Base-by-base conservation (phyloP, 768 basidiomycete genomes). In the Plicaturopsis crispa region DNA sequence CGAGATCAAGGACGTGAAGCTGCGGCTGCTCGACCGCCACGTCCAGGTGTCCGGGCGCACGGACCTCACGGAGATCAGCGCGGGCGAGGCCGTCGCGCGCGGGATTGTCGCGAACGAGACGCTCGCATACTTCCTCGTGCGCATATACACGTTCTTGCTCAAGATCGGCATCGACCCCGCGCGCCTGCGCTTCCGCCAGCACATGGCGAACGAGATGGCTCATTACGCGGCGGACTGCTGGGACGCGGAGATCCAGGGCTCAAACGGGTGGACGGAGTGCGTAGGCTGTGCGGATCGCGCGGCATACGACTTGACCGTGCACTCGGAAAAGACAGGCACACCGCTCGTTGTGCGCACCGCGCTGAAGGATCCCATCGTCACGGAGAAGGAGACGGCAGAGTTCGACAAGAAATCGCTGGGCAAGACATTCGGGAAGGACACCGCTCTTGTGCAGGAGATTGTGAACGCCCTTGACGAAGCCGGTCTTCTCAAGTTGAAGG, bases 181-280 rank as follows among this genome's bases (percentile, higher is more conserved):
- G 33, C 77, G 91, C 6, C 67, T 97, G 46, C 78, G 96, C 37
- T 98, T 97, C 76, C 73, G 96, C 23, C 96, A 99, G 55, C 96
- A 99, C 59, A 98, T 98, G 96, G 74, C 65, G 24, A 99, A 98
- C 63, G 96, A 98, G 69, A 98, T 98, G 94, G 96, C 96, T 1
- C 96, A 98, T 60, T 99, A 99, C 59, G 94, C 96, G 39, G 78
- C 91, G 26, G 94, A 98, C 63, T 99, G 96, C 62, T 99, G 96
- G 96, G 96, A 99, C 56, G 96, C 93, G 31, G 96, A 99, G 67
- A 97, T 98, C 47, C 75, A 91, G 45, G 91, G 88, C 38, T 85
- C 88, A 35, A 83, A 82, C 45, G 78, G 84, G 32, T 99, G 96
- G 96, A 94, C 90, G 38, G 96, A 99, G 65, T 99, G 96, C 59